phyloP scores from a whole-genome alignment of 2,329 filamentous ascomycete genomes.

The Monilinia vaccinii-corymbosi region DNA sequence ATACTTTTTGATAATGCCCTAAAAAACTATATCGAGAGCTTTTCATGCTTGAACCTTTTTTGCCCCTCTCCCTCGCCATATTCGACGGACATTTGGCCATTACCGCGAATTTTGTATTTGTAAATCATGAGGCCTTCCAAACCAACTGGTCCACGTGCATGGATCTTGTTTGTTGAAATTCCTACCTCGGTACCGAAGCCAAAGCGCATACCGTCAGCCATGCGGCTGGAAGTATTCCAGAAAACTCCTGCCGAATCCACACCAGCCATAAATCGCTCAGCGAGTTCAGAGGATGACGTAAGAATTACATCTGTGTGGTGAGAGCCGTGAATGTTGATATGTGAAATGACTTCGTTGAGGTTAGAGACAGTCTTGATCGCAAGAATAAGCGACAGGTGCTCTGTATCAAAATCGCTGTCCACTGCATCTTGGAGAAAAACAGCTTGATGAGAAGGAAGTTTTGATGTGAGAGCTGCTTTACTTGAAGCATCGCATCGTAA shows the following conservation, averaged over 20 bases:
- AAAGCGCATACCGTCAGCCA: constrained; percentile 94
- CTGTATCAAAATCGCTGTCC: constrained; percentile 71
- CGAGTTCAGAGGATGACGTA: constrained; percentile 56
- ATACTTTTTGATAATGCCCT: background rate
- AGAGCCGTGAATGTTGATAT: constrained; percentile 89
- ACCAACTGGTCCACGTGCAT: constrained; percentile 85
- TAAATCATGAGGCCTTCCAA: constrained; percentile 94
- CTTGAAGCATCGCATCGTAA: constrained; percentile 69
- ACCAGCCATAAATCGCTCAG: constrained; percentile 73
- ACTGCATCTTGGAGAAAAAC: constrained; percentile 53
- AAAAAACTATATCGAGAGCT: constrained; percentile 20
- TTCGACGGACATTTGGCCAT: constrained; percentile 69
- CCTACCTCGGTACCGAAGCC: constrained; percentile 97
- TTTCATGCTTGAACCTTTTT: constrained; percentile 51
- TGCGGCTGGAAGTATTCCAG: constrained; percentile 92
- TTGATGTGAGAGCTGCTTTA: constrained; percentile 50
- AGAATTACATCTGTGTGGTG: constrained; percentile 92
- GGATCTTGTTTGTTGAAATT: constrained; percentile 98
- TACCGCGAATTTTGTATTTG: constrained; percentile 83
- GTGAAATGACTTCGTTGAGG: constrained; percentile 63
- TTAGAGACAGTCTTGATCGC: constrained; percentile 70
- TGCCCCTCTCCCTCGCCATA: constrained; percentile 60
- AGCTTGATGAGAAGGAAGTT: constrained; percentile 35
- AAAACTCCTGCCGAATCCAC: constrained; percentile 90
- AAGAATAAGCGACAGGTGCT: constrained; percentile 78